phyloP scores from a whole-genome alignment of 1,284 basidiomycete species.

The Neolentinus lepideus region DNA sequence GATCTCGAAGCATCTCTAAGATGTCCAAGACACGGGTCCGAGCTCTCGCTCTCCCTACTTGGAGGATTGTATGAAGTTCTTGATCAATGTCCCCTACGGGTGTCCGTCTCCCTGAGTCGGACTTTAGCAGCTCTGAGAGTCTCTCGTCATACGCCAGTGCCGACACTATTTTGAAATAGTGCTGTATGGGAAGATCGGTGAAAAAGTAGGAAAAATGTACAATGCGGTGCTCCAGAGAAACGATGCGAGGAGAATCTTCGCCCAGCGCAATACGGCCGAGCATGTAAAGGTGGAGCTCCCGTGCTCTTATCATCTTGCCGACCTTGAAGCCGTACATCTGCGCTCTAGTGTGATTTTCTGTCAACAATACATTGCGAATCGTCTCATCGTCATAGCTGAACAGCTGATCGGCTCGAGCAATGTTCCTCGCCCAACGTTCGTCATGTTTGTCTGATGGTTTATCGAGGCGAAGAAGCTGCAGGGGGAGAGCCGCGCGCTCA shows the following conservation, averaged over 20 bases:
- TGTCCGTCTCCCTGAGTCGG: conserved; percentile 37
- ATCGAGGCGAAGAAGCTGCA: conserved; percentile 35
- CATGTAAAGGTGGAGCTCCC: conserved; percentile 52
- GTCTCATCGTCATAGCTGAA: conserved; percentile 43
- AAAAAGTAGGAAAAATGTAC: conserved; percentile 49
- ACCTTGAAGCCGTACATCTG: conserved; percentile 66
- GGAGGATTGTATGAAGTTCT: conserved; percentile 39
- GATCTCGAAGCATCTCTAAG: conserved; percentile 44
- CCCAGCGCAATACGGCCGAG: conserved; percentile 39
- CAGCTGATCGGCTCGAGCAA: conserved; percentile 36
- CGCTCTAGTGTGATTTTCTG: conserved; percentile 55
- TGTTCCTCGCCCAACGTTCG: conserved; percentile 37
- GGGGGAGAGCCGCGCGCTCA: conserved; percentile 25
- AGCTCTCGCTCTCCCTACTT: conserved; percentile 48
- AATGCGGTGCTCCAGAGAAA: conserved; percentile 47
- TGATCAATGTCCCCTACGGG: conserved; percentile 43
- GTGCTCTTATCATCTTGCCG: conserved; percentile 55
- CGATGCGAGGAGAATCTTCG: conserved; percentile 32
- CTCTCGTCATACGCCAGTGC: conserved; percentile 44
- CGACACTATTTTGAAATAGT: conserved; percentile 57
- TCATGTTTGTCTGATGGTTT: conserved; percentile 30
- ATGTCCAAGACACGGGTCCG: conserved; percentile 53
- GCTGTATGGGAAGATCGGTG: conserved; percentile 48
- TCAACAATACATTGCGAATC: conserved; percentile 52
- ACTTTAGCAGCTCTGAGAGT: conserved; percentile 38